A percentile compares a stretch with the other conserved stretches of the same genome.
phyloP scores from a whole-genome alignment of 2,329 filamentous ascomycete genomes.

The Pyrenophora tritici-repentis region DNA sequence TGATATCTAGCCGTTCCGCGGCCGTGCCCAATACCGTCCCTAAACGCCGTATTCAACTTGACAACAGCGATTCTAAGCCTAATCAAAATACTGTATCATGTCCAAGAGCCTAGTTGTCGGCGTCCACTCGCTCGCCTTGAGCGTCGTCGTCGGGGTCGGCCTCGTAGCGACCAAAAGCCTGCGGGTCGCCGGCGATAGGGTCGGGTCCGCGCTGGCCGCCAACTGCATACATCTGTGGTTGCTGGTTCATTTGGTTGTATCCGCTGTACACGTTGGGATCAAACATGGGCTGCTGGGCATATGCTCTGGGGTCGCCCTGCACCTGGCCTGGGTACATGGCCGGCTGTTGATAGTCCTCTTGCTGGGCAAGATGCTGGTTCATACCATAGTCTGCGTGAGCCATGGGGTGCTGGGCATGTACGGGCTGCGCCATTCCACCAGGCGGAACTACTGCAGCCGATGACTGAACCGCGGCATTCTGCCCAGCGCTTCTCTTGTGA shows the following conservation, averaged over 20 bases:
- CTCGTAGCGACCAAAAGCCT: conserved; percentile 46
- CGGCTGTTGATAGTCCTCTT: conserved; percentile 74
- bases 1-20: conserved; percentile 37
- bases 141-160: conserved; percentile 49
- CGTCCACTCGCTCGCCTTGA: conserved; percentile 48
- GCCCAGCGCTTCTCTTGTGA: conserved; percentile 67
- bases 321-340: conserved; percentile 83
- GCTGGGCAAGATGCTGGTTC: conserved; percentile 62
- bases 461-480: conserved; percentile 46
- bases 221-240: conserved; percentile 61
- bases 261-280: conserved; percentile 79
- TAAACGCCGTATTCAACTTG: conserved; percentile 17
- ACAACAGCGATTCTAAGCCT: not conserved
- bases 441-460: conserved; percentile 48
- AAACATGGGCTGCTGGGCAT: conserved; percentile 83
- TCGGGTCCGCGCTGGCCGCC: conserved; percentile 47
- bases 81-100: not conserved
- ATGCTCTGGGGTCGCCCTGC: conserved; percentile 72
- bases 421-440: conserved; percentile 48
- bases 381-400: conserved; percentile 62
- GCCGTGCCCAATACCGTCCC: conserved; percentile 40
- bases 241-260: conserved; percentile 76
- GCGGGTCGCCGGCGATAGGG: conserved; percentile 44
- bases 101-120: conserved; percentile 30
- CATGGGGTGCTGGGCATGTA: conserved; percentile 58